Conservation (phyloP, 345 rosid species). For the Eucalyptus curtisii region DNA sequence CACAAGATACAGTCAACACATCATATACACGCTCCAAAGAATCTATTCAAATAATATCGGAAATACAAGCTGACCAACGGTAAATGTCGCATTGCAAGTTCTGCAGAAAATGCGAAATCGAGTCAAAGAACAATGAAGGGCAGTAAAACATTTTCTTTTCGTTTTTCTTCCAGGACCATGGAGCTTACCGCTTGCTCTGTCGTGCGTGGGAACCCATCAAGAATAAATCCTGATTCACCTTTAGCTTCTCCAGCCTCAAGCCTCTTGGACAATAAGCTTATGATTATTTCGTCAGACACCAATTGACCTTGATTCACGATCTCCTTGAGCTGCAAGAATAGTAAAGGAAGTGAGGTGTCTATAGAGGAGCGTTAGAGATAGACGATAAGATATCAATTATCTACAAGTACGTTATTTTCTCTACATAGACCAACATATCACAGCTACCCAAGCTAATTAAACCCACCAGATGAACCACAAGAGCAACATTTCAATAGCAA, state of each 20-base stretch:
- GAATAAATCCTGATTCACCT: slow-evolving; percentile 92
- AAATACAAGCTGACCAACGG: not conserved
- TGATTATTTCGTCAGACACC: slow-evolving; percentile 78
- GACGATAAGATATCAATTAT: not conserved
- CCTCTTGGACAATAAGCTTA: slow-evolving; percentile 63
- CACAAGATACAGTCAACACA: not conserved
- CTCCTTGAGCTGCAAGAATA: slow-evolving; percentile 50
- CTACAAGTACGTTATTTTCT: not conserved
- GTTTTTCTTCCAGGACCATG: not conserved
- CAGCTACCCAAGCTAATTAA: not conserved
- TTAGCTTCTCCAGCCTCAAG: slow-evolving; percentile 67
- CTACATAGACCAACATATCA: not conserved
- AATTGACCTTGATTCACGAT: slow-evolving; percentile 78
- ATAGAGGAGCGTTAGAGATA: not conserved
- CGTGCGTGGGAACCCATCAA: slow-evolving; percentile 95
- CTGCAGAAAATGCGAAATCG: not conserved
- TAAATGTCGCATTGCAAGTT: not conserved
- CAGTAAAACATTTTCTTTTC: not conserved
- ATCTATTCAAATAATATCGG: not conserved
- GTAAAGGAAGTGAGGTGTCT: not conserved
- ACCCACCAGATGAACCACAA: not conserved
- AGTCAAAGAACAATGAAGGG: not conserved
- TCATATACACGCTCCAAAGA: not conserved
- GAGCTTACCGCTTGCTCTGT: slow-evolving; percentile 70
- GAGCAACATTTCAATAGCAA: not conserved